Base-by-base conservation (phyloP, 2,329 filamentous ascomycete genomes). In the Diaporthe citriasiana region DNA sequence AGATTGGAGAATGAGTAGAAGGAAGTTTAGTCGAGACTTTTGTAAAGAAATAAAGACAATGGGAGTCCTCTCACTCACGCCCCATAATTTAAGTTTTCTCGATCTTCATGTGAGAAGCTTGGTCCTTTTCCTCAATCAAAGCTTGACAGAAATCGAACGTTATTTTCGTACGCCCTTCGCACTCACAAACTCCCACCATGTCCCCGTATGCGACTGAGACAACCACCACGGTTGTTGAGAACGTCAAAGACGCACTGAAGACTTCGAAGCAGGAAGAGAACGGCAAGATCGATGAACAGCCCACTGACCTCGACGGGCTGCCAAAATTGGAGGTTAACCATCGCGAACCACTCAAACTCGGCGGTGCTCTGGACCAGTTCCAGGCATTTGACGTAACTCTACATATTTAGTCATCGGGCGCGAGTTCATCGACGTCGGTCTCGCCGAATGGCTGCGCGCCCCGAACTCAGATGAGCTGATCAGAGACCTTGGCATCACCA, bases 401-500 rank as follows among this genome's bases (percentile, higher is more conserved):
- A n/a, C n/a, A n/a, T n/a, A n/a, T n/a, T n/a, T n/a, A 17, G 79
- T 81, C 50, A 82, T 82, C 55, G 81, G 81, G n/a, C 79, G 80
- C 19, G 81, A 82, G 68, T 82, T 81, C 42, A 77, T 79, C 42
- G 78, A 82, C 7, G 81, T 87, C 38, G 86, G 90, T 70, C 82
- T 91, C 0, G 85, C 85, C 0, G 87, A 91, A 40, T 85, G 87
- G 65, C 83, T 92, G n/a, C 84, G 88, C 17, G 87, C 87, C 1
- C 81, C 85, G 0, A 87, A 91, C 73, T 81, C 87, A 0, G 89
- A 92, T 57, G 86, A 88, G 40, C 80, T 90, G 3, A 81, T 92
- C 27, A 86, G 87, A 1, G 91, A 93, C 76, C 83, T 93, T 0
- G 91, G 89, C 22, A 89, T 92, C 70, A 91, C 88, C 0, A 87